A percentile compares a stretch with the other conserved stretches of the same genome.
These are phyloP conservation scores for Powellomyces hirtus DNA, from an alignment of 192 early-diverging fungal genomes.

Conservation along the genomic window DNA sequence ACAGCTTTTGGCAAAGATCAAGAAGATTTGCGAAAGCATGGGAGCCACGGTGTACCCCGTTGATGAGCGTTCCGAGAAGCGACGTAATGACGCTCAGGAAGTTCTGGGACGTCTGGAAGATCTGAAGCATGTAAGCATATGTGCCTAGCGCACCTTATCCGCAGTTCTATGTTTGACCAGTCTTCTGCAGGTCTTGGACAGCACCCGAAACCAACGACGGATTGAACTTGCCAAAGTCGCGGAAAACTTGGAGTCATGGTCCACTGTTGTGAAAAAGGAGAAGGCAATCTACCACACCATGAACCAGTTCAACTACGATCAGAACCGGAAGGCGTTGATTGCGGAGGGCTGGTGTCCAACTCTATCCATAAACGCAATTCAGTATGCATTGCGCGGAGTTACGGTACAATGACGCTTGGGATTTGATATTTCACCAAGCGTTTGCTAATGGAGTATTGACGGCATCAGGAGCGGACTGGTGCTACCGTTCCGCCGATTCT, in stretches of 20 bases:
- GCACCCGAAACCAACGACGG: slow-evolving; percentile 78
- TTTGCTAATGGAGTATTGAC: not conserved
- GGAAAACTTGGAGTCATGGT: slow-evolving; percentile 85
- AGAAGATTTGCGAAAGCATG: slow-evolving; percentile 90
- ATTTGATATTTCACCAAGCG: not conserved
- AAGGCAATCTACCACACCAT: slow-evolving; percentile 97
- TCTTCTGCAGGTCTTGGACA: slow-evolving; percentile 66
- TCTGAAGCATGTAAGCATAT: slow-evolving; percentile 50
- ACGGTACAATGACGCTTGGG: slow-evolving; percentile 45
- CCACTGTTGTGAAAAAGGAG: slow-evolving; percentile 89
- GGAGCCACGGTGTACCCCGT: slow-evolving; percentile 94
- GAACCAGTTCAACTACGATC: slow-evolving; percentile 95
- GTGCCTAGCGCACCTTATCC: not conserved
- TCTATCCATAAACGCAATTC: slow-evolving; percentile 75
- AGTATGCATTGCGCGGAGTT: slow-evolving; percentile 79
- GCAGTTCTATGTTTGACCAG: not conserved
- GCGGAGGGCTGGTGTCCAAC: slow-evolving; percentile 98
- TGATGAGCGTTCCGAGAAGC: slow-evolving; percentile 77
- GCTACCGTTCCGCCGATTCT: slow-evolving; percentile 86
- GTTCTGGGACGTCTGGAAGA: slow-evolving; percentile 87
- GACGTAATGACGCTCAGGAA: slow-evolving; percentile 77
- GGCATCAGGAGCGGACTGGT: slow-evolving; percentile 71
- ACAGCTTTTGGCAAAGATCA: slow-evolving; percentile 85
- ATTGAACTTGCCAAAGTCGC: slow-evolving; percentile 83
- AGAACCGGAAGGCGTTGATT: slow-evolving; percentile 88